phyloP scores from a whole-genome alignment of 2,329 filamentous ascomycete genomes.

The Thielaviopsis ethacetica region DNA sequence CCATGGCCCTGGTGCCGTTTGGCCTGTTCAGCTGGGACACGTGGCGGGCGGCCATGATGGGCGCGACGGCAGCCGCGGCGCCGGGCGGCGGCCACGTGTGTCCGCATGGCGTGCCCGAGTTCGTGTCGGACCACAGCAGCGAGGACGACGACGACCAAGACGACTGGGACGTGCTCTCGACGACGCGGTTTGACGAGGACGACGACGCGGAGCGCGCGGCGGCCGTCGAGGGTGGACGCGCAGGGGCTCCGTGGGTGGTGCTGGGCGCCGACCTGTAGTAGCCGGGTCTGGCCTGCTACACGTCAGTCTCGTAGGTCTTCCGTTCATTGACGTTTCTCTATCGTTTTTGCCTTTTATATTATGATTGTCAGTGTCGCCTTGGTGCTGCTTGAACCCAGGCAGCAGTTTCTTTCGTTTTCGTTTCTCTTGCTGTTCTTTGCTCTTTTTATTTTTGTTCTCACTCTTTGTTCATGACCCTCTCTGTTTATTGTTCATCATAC shows the following conservation, averaged over 20 bases:
- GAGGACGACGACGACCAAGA: constrained; percentile 6
- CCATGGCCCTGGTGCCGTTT: background rate
- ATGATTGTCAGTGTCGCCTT: no score
- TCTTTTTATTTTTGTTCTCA: no score
- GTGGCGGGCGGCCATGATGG: background rate
- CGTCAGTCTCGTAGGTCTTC: no score
- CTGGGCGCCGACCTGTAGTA: background rate
- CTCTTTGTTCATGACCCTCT: no score
- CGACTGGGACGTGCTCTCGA: constrained; percentile 2
- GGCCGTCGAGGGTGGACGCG: background rate
- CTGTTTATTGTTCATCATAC: no score
- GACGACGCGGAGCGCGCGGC: background rate
- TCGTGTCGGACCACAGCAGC: background rate
- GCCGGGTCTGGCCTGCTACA: no score
- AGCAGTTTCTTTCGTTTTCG: no score
- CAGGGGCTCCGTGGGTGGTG: constrained; percentile 1
- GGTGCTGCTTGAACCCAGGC: no score
- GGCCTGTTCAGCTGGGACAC: background rate
- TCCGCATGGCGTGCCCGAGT: background rate
- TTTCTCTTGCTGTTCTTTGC: no score
- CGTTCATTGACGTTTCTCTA: no score
- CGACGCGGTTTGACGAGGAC: background rate
- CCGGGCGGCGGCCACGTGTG: background rate
- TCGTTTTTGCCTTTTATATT: no score
- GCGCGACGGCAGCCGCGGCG: background rate